These are phyloP conservation scores for Polyporus tsugae DNA, from an alignment of 1,284 basidiomycete species.

Conservation along the genomic window DNA sequence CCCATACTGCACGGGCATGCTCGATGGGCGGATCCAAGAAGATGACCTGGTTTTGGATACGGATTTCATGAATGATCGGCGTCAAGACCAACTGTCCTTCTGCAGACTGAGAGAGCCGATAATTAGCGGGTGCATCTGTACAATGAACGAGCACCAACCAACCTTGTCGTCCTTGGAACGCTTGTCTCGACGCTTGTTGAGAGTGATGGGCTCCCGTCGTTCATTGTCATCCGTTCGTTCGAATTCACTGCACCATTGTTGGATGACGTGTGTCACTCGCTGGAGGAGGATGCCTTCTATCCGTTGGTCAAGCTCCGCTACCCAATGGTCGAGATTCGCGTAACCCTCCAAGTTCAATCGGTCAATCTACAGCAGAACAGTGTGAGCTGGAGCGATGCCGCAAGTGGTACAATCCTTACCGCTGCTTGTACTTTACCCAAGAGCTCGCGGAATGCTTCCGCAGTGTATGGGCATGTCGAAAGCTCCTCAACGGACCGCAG, in stretches of 20 bases:
- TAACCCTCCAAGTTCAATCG: slow-evolving; percentile 95
- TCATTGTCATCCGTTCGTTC: slow-evolving; percentile 73
- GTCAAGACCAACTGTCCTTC: slow-evolving; percentile 79
- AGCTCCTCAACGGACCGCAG: slow-evolving; percentile 87
- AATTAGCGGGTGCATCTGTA: neutral
- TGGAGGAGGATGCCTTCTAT: slow-evolving; percentile 88
- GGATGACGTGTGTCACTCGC: slow-evolving; percentile 82
- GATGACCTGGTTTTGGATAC: slow-evolving; percentile 98
- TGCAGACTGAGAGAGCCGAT: slow-evolving; percentile 53
- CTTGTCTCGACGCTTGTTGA: slow-evolving; percentile 74
- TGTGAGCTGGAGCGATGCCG: slow-evolving; percentile 1
- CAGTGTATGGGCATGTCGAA: slow-evolving; percentile 84
- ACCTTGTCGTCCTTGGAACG: slow-evolving; percentile 80
- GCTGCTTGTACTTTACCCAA: slow-evolving; percentile 88
- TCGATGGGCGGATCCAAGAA: slow-evolving; percentile 98
- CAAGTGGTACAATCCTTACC: slow-evolving; percentile 51
- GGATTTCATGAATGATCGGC: slow-evolving; percentile 91
- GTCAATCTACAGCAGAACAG: slow-evolving; percentile 73
- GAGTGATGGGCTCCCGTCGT: slow-evolving; percentile 63
- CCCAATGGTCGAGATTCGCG: slow-evolving; percentile 98
- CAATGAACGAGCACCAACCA: slow-evolving; percentile 47
- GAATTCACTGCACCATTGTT: slow-evolving; percentile 91
- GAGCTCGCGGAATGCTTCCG: slow-evolving; percentile 82
- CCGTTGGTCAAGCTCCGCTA: slow-evolving; percentile 85
- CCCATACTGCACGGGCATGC: slow-evolving; percentile 91